Evolutionary conservation across 164 flowering plant species (phyloP).

Genomic region (Euptelea pleiosperma): DNA sequence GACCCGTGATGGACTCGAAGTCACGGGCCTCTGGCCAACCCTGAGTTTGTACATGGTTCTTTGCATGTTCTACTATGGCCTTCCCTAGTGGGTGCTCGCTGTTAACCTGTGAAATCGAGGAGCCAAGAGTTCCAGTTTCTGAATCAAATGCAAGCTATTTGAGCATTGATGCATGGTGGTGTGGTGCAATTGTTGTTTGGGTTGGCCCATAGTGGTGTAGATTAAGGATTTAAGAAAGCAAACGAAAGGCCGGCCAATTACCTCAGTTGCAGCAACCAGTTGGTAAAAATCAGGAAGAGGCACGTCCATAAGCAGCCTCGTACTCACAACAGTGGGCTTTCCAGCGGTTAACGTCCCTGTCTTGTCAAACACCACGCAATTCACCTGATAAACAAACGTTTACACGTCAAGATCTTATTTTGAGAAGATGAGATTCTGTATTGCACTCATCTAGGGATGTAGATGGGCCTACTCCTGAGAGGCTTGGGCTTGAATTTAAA

Average conservation of each 20-base stretch:
- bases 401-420: no score
- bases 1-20: slow-evolving; percentile 13
- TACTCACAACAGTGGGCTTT: slow-evolving; percentile 10
- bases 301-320: slow-evolving; percentile 6
- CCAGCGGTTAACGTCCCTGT: slow-evolving; percentile 12
- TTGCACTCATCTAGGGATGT: no score
- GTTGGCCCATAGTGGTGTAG: no score
- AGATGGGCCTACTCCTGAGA: no score
- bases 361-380: slow-evolving; percentile 14
- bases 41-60: slow-evolving; percentile 3
- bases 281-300: not conserved
- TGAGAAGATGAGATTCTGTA: no score
- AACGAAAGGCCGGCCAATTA: not conserved
- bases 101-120: slow-evolving; percentile 1
- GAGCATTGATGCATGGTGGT: no score
- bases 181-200: no score
- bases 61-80: slow-evolving; percentile 11
- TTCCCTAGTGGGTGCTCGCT: slow-evolving; percentile 12
- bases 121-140: no score
- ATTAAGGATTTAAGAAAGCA: not conserved
- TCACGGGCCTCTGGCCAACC: slow-evolving; percentile 5
- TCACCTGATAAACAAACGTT: slow-evolving; percentile 11
- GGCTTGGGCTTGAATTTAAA: no score
- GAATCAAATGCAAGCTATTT: not conserved
- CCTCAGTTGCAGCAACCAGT: slow-evolving; percentile 13